Percentiles rank a stretch among this genome's conserved stretches.
Evolutionary conservation across 108 stramenopile species (phyloP).

Genomic region (Cyclotella atomus): DNA sequence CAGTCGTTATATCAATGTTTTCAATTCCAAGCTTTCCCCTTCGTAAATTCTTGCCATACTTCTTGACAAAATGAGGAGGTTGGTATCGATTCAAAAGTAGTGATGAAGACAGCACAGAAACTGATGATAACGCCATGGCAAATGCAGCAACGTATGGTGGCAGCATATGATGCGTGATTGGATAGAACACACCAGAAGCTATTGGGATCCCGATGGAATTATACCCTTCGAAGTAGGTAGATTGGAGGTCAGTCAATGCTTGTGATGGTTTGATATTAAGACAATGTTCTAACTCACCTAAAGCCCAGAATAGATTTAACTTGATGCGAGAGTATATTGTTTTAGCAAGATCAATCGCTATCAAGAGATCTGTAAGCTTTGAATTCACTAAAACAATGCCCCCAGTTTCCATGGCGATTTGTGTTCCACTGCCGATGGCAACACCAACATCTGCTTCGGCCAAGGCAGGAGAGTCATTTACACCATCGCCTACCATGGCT

Average conservation of each 20-base stretch:
- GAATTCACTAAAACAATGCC: conserved; percentile 83
- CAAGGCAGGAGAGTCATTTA: conserved; percentile 70
- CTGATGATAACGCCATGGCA: conserved; percentile 78
- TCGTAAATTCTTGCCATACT: conserved; percentile 50
- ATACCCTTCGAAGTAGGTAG: no score
- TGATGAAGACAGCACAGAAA: conserved; percentile 64
- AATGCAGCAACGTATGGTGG: conserved; percentile 82
- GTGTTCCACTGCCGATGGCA: conserved; percentile 87
- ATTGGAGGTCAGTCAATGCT: no score
- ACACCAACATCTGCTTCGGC: conserved; percentile 92
- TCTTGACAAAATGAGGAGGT: conserved; percentile 51
- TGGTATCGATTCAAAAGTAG: conserved; percentile 52
- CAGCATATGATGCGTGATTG: conserved; percentile 56
- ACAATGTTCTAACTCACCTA: no score
- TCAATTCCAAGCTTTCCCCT: conserved; percentile 52
- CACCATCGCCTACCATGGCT: conserved; percentile 91
- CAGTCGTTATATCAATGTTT: conserved; percentile 26
- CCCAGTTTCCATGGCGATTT: conserved; percentile 88
- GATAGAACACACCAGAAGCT: conserved; percentile 87
- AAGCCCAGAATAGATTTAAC: conserved; percentile 85
- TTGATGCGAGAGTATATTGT: conserved; percentile 77
- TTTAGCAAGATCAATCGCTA: conserved; percentile 75
- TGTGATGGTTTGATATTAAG: no score
- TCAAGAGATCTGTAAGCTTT: conserved; percentile 72
- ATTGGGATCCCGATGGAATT: conserved; percentile 87